A percentile compares a stretch with the other conserved stretches of the same genome.
Evolutionary conservation across 192 early-diverging fungal species (phyloP).

Genomic region (Pecoramyces ruminantium): DNA sequence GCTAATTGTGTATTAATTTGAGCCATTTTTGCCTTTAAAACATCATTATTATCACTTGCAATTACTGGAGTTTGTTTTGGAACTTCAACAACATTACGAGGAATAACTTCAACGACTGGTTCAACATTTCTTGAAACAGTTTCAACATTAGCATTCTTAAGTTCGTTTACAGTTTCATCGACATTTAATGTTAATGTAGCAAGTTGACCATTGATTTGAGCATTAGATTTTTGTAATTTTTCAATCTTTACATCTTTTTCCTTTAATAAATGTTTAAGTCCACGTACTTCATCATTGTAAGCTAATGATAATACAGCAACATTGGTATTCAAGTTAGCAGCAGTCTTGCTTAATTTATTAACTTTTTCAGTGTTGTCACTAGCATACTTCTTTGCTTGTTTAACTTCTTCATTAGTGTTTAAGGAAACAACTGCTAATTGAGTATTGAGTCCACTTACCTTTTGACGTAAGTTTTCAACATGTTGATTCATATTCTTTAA

Average conservation of each 20-base stretch:
- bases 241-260: not conserved
- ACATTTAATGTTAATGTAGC: not conserved
- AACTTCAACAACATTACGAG: too few species aligned
- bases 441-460: too few species aligned
- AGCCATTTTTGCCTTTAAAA: not conserved
- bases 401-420: too few species aligned
- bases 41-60: not conserved
- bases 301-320: too few species aligned
- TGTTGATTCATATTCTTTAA: too few species aligned
- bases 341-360: too few species aligned
- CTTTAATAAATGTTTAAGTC: not conserved
- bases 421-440: too few species aligned
- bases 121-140: not conserved
- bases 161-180: not conserved
- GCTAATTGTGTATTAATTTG: not conserved
- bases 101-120: too few species aligned
- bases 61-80: not conserved
- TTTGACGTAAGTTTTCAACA: too few species aligned
- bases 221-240: not conserved
- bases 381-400: too few species aligned
- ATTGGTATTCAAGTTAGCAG: too few species aligned
- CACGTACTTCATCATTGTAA: not conserved
- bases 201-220: not conserved
- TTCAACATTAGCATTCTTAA: not conserved
- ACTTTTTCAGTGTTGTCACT: too few species aligned